Conservation (phyloP, 2,329 filamentous ascomycete species). For the Grosmannia huntii region DNA sequence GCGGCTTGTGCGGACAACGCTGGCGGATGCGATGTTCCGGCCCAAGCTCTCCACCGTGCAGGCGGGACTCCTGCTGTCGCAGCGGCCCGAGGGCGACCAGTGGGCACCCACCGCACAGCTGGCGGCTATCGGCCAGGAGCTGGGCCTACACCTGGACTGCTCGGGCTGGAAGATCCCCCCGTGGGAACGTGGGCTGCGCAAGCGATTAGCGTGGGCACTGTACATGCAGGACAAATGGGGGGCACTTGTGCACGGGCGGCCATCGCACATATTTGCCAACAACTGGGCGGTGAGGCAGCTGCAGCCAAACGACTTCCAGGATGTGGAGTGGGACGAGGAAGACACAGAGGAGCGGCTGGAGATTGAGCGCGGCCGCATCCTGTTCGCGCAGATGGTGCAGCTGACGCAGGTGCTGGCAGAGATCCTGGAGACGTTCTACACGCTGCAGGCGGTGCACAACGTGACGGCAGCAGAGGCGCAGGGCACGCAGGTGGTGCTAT, state of each 20-base stretch:
- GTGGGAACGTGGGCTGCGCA: slow-evolving; percentile 50
- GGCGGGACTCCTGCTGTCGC: slow-evolving; percentile 39
- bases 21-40: slow-evolving; percentile 33
- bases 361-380: slow-evolving; percentile 51
- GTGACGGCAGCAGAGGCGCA: slow-evolving; percentile 54
- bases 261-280: slow-evolving; percentile 55
- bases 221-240: slow-evolving; percentile 66
- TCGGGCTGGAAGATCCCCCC: slow-evolving; percentile 47
- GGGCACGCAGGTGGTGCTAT: slow-evolving; percentile 59
- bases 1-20: slow-evolving; percentile 24
- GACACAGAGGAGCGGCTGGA: slow-evolving; percentile 50
- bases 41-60: slow-evolving; percentile 44
- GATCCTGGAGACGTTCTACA: slow-evolving; percentile 75
- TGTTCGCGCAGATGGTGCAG: slow-evolving; percentile 65
- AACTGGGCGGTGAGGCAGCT: slow-evolving; percentile 68
- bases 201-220: slow-evolving; percentile 49
- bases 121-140: slow-evolving; percentile 43
- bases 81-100: slow-evolving; percentile 31
- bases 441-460: slow-evolving; percentile 59
- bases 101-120: slow-evolving; percentile 39
- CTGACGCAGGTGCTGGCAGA: slow-evolving; percentile 65
- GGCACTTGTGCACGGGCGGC: slow-evolving; percentile 70
- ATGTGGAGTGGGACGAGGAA: slow-evolving; percentile 53
- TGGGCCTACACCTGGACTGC: slow-evolving; percentile 49
- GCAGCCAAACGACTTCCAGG: slow-evolving; percentile 57